These are phyloP conservation scores for Sesbania bispinosa DNA, from an alignment of 306 rosid genomes.

Conservation along the genomic window DNA sequence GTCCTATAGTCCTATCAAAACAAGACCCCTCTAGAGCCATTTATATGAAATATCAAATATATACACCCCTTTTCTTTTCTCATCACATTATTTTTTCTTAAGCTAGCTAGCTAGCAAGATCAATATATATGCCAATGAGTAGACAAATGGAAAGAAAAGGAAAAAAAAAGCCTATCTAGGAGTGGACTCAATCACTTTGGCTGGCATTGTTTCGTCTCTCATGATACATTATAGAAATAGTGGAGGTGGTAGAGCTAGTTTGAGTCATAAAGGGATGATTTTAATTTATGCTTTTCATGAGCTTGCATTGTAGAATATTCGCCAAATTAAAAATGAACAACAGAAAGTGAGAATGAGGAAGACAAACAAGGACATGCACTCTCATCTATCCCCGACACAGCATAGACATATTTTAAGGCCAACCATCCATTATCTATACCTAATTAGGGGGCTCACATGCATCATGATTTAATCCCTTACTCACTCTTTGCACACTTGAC, in stretches of 20 bases:
- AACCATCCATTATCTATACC: conserved; percentile 34
- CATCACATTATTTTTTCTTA: no score
- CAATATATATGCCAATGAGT: neutral
- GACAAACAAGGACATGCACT: conserved; percentile 35
- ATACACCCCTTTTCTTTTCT: no score
- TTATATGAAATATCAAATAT: no score
- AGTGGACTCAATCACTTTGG: conserved; percentile 3
- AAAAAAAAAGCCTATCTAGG: neutral
- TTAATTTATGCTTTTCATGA: conserved; percentile 36
- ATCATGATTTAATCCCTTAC: conserved; percentile 35
- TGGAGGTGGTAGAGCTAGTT: conserved; percentile 16
- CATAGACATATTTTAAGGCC: conserved; percentile 44
- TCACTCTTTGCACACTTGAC: conserved; percentile 6
- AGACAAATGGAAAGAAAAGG: neutral
- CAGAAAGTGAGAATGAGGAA: conserved; percentile 16
- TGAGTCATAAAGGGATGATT: conserved; percentile 5
- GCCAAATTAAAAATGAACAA: conserved; percentile 25
- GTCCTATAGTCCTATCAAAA: no score
- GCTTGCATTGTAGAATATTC: conserved; percentile 34
- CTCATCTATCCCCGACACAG: conserved; percentile 40
- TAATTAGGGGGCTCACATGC: conserved; percentile 38
- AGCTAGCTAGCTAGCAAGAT: no score
- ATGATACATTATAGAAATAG: neutral
- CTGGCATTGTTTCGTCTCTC: conserved; percentile 13
- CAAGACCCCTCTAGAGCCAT: no score